These are phyloP conservation scores for Rhazya stricta DNA, from an alignment of 257 asterid genomes.

Conservation along the genomic window DNA sequence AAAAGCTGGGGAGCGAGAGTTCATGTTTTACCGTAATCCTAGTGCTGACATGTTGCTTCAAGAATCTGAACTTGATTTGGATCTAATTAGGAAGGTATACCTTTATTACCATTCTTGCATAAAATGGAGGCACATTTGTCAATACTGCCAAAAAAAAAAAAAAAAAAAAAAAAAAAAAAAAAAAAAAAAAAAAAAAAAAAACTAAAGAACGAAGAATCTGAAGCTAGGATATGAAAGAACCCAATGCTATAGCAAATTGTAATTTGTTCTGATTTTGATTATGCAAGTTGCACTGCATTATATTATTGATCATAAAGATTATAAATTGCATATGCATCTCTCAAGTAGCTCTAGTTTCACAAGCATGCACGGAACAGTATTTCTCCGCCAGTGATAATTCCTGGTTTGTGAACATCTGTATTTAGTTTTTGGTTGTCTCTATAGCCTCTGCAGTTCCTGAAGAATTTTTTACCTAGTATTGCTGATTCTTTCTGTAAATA, in stretches of 20 bases:
- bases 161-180: too few relatives aligned
- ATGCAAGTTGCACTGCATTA: neutral
- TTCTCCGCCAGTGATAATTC: too few relatives aligned
- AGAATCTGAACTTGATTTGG: slow-evolving; percentile 75
- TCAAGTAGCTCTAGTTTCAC: neutral
- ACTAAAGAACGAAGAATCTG: neutral
- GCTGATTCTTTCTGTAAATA: neutral
- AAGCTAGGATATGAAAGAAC: neutral
- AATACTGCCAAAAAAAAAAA: too few relatives aligned
- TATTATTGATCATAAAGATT: neutral
- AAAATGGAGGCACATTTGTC: neutral
- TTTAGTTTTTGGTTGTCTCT: neutral
- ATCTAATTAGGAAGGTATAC: slow-evolving; percentile 74
- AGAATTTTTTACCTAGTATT: neutral
- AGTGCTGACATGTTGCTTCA: slow-evolving; percentile 96
- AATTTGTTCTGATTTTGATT: neutral
- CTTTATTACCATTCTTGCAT: neutral
- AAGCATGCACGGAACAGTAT: neutral
- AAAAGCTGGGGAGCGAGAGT: slow-evolving; percentile 95
- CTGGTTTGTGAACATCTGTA: neutral
- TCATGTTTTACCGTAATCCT: slow-evolving; percentile 98
- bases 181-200: too few relatives aligned
- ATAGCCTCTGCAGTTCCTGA: slow-evolving; percentile 1
- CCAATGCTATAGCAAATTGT: neutral
- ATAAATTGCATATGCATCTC: neutral